Evolutionary conservation across 345 rosid species (phyloP), one percentile per base, ranked within the genome.

Genomic region (Linum usitatissimum): DNA sequence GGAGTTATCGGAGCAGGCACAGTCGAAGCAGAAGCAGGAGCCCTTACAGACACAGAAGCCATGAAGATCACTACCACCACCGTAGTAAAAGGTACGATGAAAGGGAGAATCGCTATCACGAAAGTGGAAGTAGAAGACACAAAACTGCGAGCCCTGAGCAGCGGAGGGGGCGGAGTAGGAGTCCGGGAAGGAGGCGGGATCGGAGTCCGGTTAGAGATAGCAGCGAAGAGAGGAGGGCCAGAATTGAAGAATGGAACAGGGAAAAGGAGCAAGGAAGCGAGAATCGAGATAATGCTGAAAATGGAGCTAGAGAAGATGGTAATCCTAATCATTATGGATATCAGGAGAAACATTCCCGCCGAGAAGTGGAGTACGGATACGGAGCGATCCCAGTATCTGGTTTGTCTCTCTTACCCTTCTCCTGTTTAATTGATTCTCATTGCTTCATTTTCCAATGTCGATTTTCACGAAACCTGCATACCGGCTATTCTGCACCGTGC

Each of bases 181-280:
- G 90, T 51, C 85, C 85, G 59, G 75, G 75, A 30, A 77, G 40
- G 36, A 51, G 78, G 65, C 75, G 80, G 71, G 73, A 78, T 53
- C 73, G 75, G 13, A 83, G 89, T 60, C 81, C 78, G 2, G 80
- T 74, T 30, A 78, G 96, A 70, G 96, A 81, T 71, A 81, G 86
- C 39, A 89, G 96, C 72, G 96, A 77, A 57, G 94, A 89, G 72
- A 80, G 91, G 40, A 79, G 87, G 48, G 93, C 91, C 42, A 89
- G 66, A 68, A 83, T 89, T 75, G 88, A 80, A 65, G 87, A 79
- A 53, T 89, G 96, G 91, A 88, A 88, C 71, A 79, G 78, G 74
- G 96, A 88, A 68, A 82, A 67, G 80, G 93, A 83, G 38, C 36
- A 62, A 13, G 60, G 23, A 60, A 45, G 17, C 51, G 17, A 10